Conservation (phyloP, 192 early-diverging fungal species). For the Phlyctochytrium planicorne region DNA sequence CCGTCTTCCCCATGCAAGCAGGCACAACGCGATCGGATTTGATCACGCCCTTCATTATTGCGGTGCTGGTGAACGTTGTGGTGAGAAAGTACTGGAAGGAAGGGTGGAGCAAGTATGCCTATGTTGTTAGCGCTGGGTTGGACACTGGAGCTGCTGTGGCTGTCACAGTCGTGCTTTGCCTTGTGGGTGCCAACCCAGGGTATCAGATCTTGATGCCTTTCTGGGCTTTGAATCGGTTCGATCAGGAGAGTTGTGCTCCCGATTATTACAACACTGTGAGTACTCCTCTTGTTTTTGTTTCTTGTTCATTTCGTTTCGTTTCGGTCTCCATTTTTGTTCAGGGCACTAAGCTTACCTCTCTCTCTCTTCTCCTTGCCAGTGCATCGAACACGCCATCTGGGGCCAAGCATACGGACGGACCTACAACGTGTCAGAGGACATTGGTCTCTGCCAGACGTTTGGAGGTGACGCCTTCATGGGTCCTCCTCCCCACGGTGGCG, state of each 20-base stretch:
- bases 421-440: not conserved
- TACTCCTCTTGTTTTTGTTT: not conserved
- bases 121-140: conserved; percentile 55
- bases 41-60: conserved; percentile 47
- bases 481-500: too few species aligned
- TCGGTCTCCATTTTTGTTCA: not conserved
- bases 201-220: not conserved
- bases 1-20: conserved; percentile 3
- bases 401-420: not conserved
- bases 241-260: not conserved
- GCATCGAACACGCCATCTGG: conserved; percentile 1
- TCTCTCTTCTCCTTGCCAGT: not conserved
- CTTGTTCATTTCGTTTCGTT: too few species aligned
- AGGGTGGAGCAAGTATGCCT: conserved; percentile 49
- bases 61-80: conserved; percentile 43
- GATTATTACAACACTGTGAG: not conserved
- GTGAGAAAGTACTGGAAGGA: conserved; percentile 33
- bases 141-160: conserved; percentile 44
- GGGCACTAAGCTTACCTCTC: not conserved
- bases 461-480: too few species aligned
- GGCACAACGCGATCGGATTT: conserved; percentile 20
- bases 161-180: not conserved
- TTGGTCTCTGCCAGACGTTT: not conserved
- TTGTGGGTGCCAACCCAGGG: not conserved
- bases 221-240: not conserved